Percentiles rank a stretch among this genome's conserved stretches.
These are phyloP conservation scores for Mucor mucedo DNA, from an alignment of 371 early-diverging fungal species.

Conservation along the genomic window DNA sequence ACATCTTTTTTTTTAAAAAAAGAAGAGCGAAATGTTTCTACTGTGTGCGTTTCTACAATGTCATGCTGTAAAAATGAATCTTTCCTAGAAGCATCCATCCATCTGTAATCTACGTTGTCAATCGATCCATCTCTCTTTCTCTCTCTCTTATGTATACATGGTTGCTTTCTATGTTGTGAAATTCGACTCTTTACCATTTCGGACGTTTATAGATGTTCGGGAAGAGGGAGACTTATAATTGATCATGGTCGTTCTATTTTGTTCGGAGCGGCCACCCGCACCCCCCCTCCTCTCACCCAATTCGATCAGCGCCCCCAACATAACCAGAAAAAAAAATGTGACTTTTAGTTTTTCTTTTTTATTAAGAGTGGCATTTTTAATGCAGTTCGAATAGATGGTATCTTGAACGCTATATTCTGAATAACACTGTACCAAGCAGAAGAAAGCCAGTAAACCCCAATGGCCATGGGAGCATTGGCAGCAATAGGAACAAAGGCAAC, in stretches of 20 bases:
- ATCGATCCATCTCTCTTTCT: slow-evolving; percentile 11
- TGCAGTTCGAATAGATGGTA: slow-evolving; percentile 38
- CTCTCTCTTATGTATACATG: not conserved
- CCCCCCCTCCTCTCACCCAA: not conserved
- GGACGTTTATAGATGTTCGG: slow-evolving; percentile 28
- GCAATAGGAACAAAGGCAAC: slow-evolving; percentile 73
- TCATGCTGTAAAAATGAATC: not conserved
- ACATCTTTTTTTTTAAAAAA: no score
- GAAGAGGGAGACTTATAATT: slow-evolving; percentile 20
- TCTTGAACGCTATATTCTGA: slow-evolving; percentile 62
- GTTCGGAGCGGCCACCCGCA: not conserved
- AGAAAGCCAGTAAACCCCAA: slow-evolving; percentile 68
- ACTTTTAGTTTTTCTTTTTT: not conserved
- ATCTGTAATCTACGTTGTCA: not conserved
- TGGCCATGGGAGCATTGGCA: slow-evolving; percentile 71
- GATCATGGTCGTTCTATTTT: slow-evolving; percentile 12
- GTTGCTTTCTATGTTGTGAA: slow-evolving; percentile 1
- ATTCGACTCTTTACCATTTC: slow-evolving; percentile 25
- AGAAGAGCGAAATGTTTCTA: no score
- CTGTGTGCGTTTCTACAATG: not conserved
- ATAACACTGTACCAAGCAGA: slow-evolving; percentile 65
- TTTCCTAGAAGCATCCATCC: slow-evolving; percentile 5
- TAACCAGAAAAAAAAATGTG: not conserved
- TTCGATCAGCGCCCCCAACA: not conserved
- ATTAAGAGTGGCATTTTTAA: slow-evolving; percentile 30